Conservation (phyloP, 2,329 filamentous ascomycete genomes). For the Sphaceloma murrayae region DNA sequence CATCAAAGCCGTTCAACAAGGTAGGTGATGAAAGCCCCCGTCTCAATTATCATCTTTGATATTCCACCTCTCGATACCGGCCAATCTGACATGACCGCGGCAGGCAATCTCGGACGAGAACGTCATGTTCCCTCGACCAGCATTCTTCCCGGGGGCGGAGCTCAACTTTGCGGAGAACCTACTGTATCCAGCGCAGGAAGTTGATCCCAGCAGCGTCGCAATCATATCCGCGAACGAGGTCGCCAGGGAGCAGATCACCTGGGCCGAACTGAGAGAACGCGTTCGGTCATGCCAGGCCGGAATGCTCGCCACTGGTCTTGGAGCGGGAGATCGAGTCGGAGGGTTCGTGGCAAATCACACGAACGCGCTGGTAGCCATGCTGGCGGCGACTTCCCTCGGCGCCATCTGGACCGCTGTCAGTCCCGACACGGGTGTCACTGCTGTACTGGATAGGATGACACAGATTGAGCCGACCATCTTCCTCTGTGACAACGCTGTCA, state of each 20-base stretch:
- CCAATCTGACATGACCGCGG: too few relatives aligned
- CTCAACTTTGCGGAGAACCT: slow-evolving; percentile 96
- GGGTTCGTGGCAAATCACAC: slow-evolving; percentile 83
- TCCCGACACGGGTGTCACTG: slow-evolving; percentile 83
- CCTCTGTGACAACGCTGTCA: slow-evolving; percentile 77
- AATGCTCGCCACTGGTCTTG: slow-evolving; percentile 57
- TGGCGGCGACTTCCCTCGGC: slow-evolving; percentile 71
- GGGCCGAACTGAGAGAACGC: slow-evolving; percentile 68
- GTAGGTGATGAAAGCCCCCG: slow-evolving; percentile 37
- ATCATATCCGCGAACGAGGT: slow-evolving; percentile 76
- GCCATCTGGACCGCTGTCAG: slow-evolving; percentile 90
- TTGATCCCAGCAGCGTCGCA: slow-evolving; percentile 54
- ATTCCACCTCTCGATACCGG: too few relatives aligned
- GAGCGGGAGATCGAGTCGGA: slow-evolving; percentile 52
- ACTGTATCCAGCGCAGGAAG: slow-evolving; percentile 58
- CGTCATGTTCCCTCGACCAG: slow-evolving; percentile 74
- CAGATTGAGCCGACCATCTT: slow-evolving; percentile 78
- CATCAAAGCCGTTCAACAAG: slow-evolving; percentile 53
- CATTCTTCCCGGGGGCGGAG: slow-evolving; percentile 69
- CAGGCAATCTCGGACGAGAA: slow-evolving; percentile 59
- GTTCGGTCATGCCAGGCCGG: slow-evolving; percentile 65
- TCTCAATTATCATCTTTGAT: background rate
- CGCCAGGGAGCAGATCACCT: slow-evolving; percentile 55
- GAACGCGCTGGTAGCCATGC: slow-evolving; percentile 78
- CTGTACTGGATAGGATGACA: slow-evolving; percentile 73